Conservation (phyloP, 257 asterid species). For the Ligustrum vulgare region DNA sequence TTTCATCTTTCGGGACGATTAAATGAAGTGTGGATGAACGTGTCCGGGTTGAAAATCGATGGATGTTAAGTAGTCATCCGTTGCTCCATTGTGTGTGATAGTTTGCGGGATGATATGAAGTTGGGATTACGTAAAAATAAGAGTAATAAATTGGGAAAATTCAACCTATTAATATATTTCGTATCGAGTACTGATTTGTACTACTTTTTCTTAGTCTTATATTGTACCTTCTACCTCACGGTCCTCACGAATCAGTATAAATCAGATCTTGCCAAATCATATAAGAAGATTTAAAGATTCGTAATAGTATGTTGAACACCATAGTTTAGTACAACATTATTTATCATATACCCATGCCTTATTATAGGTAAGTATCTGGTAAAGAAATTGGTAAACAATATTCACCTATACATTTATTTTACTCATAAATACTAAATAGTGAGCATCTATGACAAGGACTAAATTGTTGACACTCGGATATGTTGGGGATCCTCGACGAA, state of each 20-base stretch:
- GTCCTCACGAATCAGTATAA: background rate
- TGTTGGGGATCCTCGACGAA: background rate
- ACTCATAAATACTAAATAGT: background rate
- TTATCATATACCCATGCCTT: background rate
- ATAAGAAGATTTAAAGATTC: background rate
- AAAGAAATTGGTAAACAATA: background rate
- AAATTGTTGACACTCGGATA: background rate
- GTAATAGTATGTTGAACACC: background rate
- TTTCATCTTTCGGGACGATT: constrained; percentile 17
- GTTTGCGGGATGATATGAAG: background rate
- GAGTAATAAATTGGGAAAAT: background rate
- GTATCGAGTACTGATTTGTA: background rate
- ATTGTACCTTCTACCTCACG: background rate
- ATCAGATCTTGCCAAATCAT: background rate
- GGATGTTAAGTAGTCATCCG: background rate
- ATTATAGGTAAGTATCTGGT: background rate
- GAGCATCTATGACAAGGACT: background rate
- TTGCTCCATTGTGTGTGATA: background rate
- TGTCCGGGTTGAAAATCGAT: background rate
- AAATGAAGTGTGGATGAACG: constrained; percentile 26
- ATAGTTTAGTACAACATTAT: background rate
- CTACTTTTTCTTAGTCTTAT: too few species aligned
- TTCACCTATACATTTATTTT: background rate
- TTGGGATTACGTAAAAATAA: background rate
- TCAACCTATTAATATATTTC: background rate